Evolutionary conservation across 345 rosid species (phyloP).

Genomic region (Syzygium aqueum): DNA sequence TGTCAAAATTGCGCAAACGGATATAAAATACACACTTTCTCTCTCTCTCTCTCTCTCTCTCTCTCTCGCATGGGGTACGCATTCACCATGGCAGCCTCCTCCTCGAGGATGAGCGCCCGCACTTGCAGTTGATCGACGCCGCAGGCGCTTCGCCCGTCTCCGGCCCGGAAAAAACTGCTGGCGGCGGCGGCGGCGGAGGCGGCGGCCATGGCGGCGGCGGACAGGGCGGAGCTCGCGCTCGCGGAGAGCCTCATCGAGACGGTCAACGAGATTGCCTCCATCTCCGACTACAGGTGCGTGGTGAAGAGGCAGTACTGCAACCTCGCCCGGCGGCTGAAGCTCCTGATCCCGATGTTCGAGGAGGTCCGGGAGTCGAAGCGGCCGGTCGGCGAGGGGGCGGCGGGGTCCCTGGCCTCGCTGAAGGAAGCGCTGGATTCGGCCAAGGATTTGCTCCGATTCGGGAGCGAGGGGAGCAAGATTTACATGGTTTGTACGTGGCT

Average conservation of each 20-base stretch:
- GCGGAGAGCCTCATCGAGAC: conserved; percentile 46
- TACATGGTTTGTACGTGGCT: conserved; percentile 55
- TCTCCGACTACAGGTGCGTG: conserved; percentile 43
- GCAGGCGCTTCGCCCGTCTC: not conserved
- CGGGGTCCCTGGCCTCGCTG: conserved; percentile 26
- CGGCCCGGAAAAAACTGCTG: not conserved
- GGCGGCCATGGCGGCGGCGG: conserved; percentile 44
- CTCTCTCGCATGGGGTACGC: not conserved
- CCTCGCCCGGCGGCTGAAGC: conserved; percentile 72
- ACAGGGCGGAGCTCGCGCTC: conserved; percentile 18
- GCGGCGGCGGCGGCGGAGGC: too few species aligned
- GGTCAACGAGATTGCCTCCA: conserved; percentile 53
- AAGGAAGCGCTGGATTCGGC: conserved; percentile 48
- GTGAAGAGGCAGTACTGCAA: conserved; percentile 74
- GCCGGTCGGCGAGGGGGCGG: conserved; percentile 34
- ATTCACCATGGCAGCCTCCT: not conserved
- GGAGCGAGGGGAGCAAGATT: conserved; percentile 88
- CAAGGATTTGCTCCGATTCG: conserved; percentile 61
- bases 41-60: not conserved
- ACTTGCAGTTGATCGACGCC: not conserved
- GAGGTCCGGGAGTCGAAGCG: conserved; percentile 61
- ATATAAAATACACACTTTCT: not conserved
- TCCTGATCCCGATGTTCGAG: conserved; percentile 79
- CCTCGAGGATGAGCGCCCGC: not conserved
- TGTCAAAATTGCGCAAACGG: not conserved